phyloP scores from a whole-genome alignment of 129 eudicot species.

The Gnaphalium uliginosum region DNA sequence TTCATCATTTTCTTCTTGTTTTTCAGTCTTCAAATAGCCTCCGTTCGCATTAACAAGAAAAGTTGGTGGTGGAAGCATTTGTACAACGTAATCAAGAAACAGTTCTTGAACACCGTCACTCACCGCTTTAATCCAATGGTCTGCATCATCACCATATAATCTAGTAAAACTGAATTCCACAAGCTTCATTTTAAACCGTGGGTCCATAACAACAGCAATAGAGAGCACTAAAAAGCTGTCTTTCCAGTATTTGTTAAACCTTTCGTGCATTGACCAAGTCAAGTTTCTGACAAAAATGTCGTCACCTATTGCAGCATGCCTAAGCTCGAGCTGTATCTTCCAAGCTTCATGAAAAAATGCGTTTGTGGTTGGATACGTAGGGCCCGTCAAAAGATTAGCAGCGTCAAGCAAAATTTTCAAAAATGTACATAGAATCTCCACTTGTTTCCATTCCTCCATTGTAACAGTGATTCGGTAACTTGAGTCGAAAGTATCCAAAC shows the following conservation, averaged over 20 bases:
- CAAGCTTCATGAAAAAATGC: slow-evolving; percentile 61
- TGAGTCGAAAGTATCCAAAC: slow-evolving; percentile 62
- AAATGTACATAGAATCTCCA: slow-evolving; percentile 56
- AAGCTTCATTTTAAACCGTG: slow-evolving; percentile 71
- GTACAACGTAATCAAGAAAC: slow-evolving; percentile 63
- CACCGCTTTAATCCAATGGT: slow-evolving; percentile 29
- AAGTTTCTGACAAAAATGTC: slow-evolving; percentile 47
- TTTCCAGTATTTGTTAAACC: slow-evolving; percentile 65
- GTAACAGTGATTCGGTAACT: slow-evolving; percentile 45
- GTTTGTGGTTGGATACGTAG: slow-evolving; percentile 53
- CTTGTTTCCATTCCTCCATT: slow-evolving; percentile 71
- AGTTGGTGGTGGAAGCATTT: slow-evolving; percentile 59
- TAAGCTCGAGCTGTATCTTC: slow-evolving; percentile 59
- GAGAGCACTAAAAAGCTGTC: slow-evolving; percentile 57
- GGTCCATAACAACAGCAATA: slow-evolving; percentile 80
- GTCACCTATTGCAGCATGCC: slow-evolving; percentile 42
- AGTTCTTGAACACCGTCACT: slow-evolving; percentile 60
- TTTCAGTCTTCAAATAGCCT: slow-evolving; percentile 17
- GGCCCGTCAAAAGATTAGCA: slow-evolving; percentile 49
- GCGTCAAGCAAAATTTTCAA: slow-evolving; percentile 67
- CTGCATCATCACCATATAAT: slow-evolving; percentile 57
- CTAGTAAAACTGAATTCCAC: slow-evolving; percentile 53
- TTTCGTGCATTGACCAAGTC: slow-evolving; percentile 59
- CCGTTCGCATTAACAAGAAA: slow-evolving; percentile 46
- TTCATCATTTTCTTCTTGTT: neutral